Evolutionary conservation across 345 rosid species (phyloP), one percentile per base, ranked within the genome.

Genomic region (Luvunga scandens): DNA sequence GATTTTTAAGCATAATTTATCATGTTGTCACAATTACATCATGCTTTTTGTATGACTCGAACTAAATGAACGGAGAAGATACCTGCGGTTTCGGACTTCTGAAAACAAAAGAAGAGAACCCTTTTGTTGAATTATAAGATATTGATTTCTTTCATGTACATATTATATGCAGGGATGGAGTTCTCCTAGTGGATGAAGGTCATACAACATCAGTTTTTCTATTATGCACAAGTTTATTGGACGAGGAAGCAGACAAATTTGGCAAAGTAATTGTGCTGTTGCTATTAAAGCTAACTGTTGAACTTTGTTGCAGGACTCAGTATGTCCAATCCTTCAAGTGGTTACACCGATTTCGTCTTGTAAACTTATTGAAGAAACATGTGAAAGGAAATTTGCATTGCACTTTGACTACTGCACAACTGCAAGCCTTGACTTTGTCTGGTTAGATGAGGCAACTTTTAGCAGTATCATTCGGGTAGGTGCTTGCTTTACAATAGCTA

Each of bases 91-190:
- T 84, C 80, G 90, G 98, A 84, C 90, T 84, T 83, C 87, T 85
- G 92, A 89, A 88, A 89, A 87, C 88, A 83, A 85, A 94, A 86
- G 84, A 88, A 89, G 91, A 84, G 89, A 91, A 62, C 87, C 87
- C 75, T 87, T 85, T 78, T 84, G 71, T 77, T 75, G 89, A 86
- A 86, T 88, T 71, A 84, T 77, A 63, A 85, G 86, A 91, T 95
- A 95, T 94, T 96, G 85, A 97, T 87, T 78, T 89, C 77, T 90
- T 91, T 90, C 90, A 79, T 96, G 92, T 94, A 82, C 90, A 90
- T 90, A 90, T 92, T 89, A 90, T 85, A 87, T 94, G 98, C 98
- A 96, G 99, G 98, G 92, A 87, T 86, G 98, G 97, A 83, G 97
- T 91, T 90, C 90, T 90, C 85, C 82, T 93, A 87, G 69, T 87